Percentiles rank a stretch among this genome's conserved stretches.
phyloP scores from a whole-genome alignment of 371 early-diverging fungal species.

The Zancudomyces culisetae region DNA sequence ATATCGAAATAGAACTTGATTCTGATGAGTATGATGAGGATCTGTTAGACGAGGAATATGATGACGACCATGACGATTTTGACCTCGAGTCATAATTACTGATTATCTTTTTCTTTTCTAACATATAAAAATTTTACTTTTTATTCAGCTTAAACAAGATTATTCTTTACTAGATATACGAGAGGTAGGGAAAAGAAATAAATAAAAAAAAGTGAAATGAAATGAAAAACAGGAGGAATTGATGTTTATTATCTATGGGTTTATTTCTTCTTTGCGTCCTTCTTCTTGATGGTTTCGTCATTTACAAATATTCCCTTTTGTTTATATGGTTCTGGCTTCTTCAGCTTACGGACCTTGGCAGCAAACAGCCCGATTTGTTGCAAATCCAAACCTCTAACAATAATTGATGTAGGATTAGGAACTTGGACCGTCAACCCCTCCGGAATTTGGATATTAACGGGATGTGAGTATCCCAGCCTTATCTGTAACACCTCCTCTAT shows the following conservation, averaged over 20 bases:
- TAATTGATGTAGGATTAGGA: constrained; percentile 71
- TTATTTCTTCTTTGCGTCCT: constrained; percentile 84
- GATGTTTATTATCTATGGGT: neutral
- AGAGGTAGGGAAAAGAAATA: neutral
- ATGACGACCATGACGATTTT: constrained; percentile 5
- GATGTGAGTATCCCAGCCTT: constrained; percentile 81
- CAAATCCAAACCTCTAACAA: constrained; percentile 59
- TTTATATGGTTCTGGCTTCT: constrained; percentile 95
- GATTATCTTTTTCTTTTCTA: neutral
- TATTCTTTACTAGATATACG: neutral
- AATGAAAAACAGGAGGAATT: neutral
- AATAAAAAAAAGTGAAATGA: neutral
- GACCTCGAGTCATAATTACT: neutral
- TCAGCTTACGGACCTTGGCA: constrained; percentile 71
- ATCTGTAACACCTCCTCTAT: constrained; percentile 28
- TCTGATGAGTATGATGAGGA: constrained; percentile 2
- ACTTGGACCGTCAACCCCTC: constrained; percentile 51
- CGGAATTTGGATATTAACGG: constrained; percentile 59
- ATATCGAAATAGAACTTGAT: neutral
- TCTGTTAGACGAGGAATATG: neutral
- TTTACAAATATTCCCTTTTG: constrained; percentile 96
- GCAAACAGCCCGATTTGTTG: constrained; percentile 76
- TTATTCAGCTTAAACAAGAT: neutral
- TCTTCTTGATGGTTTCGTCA: constrained; percentile 92
- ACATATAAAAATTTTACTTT: neutral